Evolutionary conservation across 805 yeast genomes (phyloP), one percentile per base, ranked within the genome.

Genomic region (Zygosaccharomyces siamensis): DNA sequence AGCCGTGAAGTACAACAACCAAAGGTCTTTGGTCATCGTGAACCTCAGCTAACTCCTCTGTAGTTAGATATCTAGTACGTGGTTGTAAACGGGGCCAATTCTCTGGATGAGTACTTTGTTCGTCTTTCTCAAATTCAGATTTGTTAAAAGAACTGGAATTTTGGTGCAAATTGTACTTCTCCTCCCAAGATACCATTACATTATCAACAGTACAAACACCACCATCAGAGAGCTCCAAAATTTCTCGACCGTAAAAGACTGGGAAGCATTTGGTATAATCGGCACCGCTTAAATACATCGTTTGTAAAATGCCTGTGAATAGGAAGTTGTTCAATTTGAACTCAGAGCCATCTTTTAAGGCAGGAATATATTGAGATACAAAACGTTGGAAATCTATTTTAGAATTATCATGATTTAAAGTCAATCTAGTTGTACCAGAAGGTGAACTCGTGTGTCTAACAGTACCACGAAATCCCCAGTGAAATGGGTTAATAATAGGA

Each of bases 131-230:
- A 48, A 70, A 70, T 12, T 59, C 55, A 3, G 60, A 63, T 28
- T 54, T 58, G 18, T 69, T 59, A 37, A 51, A 64, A 3, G 20
- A 38, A 4, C 47, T 50, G 12, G 55, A 52, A 3, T 39, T 50
- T 12, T 36, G 30, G 12, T 56, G 52, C 10, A 54, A 45, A 1
- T 53, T 44, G 45, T 62, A 64, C 41, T 53, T 50, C 7, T 44
- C 18, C 11, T 54, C 43, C 67, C 69, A 66, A 12, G 55, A 48
- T 11, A 51, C 58, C 45, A 66, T 64, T 3, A 77, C 86, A 75
- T 84, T 82, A 68, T 89, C 97, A 14, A 86, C 78, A 12, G 93
- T 79, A 48, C 84, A 79, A 26, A 78, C 74, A 5, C 92, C 92
- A 8, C 84, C 84, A 59, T 89, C 96, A 3, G 72, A 61, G 48